These are phyloP conservation scores for Favolaschia claudopus DNA, from an alignment of 768 basidiomycete species.

Conservation along the genomic window DNA sequence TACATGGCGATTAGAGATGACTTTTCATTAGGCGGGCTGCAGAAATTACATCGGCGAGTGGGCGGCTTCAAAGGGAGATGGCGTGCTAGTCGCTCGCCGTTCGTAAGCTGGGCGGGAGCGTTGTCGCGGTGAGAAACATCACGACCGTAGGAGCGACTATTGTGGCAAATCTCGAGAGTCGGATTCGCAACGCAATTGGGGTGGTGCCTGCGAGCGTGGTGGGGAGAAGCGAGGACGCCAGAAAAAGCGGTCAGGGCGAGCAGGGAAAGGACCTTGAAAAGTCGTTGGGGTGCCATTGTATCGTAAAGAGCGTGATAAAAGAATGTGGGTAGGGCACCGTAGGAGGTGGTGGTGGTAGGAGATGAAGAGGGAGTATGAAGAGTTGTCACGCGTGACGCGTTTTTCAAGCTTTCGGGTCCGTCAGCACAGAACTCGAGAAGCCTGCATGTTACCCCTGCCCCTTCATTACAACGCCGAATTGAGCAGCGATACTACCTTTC, in stretches of 20 bases:
- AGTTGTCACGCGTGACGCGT: background rate
- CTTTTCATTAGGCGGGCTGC: background rate
- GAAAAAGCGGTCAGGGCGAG: constrained; percentile 17
- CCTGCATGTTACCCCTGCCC: no score
- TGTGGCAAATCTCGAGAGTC: background rate
- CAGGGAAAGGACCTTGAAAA: constrained; percentile 19
- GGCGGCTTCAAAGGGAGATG: constrained; percentile 35
- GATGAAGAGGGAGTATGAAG: constrained; percentile 3
- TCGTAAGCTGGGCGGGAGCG: constrained; percentile 23
- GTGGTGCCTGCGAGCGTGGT: background rate
- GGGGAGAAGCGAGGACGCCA: constrained; percentile 17
- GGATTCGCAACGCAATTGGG: background rate
- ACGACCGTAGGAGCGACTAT: background rate
- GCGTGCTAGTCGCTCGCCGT: constrained; percentile 33
- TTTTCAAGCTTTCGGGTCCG: background rate
- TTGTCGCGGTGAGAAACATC: constrained; percentile 2
- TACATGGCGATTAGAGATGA: background rate
- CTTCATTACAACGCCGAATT: no score
- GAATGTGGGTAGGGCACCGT: constrained; percentile 22
- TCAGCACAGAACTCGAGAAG: background rate
- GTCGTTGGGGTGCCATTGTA: constrained; percentile 18
- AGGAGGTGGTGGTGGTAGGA: constrained; percentile 17
- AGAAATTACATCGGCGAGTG: constrained; percentile 18
- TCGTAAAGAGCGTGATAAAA: constrained; percentile 19
- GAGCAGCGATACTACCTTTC: no score